These are phyloP conservation scores for Alternaria longipes DNA, from an alignment of 2,329 filamentous ascomycete species.

Conservation along the genomic window DNA sequence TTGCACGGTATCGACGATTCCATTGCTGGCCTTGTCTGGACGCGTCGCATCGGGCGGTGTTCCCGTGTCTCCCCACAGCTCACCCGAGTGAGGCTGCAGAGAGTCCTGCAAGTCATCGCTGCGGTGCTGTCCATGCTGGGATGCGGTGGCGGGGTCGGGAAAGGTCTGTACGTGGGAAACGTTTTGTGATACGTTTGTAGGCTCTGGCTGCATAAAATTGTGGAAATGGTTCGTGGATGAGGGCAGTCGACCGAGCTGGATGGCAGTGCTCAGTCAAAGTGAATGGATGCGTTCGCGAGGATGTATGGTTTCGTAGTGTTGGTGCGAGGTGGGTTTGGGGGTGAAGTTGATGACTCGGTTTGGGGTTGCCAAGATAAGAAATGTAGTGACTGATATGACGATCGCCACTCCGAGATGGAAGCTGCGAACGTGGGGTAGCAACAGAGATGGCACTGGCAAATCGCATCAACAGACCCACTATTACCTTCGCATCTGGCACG, in stretches of 20 bases:
- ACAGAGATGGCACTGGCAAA: constrained; percentile 7
- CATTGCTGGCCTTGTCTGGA: constrained; percentile 21
- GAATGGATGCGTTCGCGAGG: constrained; percentile 31
- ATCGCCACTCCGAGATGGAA: constrained; percentile 20
- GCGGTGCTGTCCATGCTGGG: constrained; percentile 68
- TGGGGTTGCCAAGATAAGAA: constrained; percentile 20
- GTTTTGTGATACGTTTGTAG: constrained; percentile 60
- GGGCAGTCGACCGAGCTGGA: constrained; percentile 65
- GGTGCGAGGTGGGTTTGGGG: constrained; percentile 13
- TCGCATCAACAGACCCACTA: constrained; percentile 7
- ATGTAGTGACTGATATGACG: constrained; percentile 21
- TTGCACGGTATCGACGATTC: constrained; percentile 23
- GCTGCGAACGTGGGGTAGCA: constrained; percentile 23
- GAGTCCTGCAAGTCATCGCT: constrained; percentile 56
- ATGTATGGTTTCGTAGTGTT: constrained; percentile 24
- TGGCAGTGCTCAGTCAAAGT: constrained; percentile 48
- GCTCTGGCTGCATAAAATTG: constrained; percentile 73
- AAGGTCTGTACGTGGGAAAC: constrained; percentile 52
- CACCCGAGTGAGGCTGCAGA: constrained; percentile 51
- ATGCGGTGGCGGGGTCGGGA: constrained; percentile 49
- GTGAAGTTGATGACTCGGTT: constrained; percentile 23
- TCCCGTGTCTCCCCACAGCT: constrained; percentile 42
- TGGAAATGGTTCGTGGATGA: constrained; percentile 43
- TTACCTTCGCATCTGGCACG: constrained; percentile 2
- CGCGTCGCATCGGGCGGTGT: constrained; percentile 34